Evolutionary conservation across 2,329 filamentous ascomycete species (phyloP), one percentile per base, ranked within the genome.

Genomic region (Aureobasidium leucospermi): DNA sequence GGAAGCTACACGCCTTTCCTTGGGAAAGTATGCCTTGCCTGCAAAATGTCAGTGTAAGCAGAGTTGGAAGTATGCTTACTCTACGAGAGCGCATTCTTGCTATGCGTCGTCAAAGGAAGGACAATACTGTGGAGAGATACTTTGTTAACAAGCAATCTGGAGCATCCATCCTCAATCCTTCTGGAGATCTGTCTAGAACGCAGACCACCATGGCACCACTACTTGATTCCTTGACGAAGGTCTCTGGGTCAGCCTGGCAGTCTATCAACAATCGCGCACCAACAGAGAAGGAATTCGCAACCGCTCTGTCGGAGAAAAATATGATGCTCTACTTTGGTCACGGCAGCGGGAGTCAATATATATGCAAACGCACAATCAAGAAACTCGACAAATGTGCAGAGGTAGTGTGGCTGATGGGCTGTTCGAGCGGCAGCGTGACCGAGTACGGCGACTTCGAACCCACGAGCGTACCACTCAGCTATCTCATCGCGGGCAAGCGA

Each of bases 1-100:
- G 96, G 73, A 82, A 88, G 2, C 80, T 99, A 2, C 94, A 97
- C 68, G 80, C 84, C 1, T 96, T 99, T 68, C 94, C 94, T 0
- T 99, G 95, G 94, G 94, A 99, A 70, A 96, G 90, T 0, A 76
- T 99, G 39, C 90, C 92, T 0, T 96, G 90, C 69, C 83, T 99
- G 69, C 82, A 89, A 63, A 83, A 82, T 2, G 79, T 86, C 4
- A 87, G 93, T 0, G 87, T 96, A 38, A 96, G 90, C 3, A 85
- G 94, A 11, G 85, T 99, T 28, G 91, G 93, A 6, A 96, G 91
- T 0, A 80, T 99, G 41, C 87, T 87, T 31, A 90, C 87, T 64
- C 81, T 99, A 9, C 85, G 89, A 13, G 85, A 90, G 36, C 81
- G 92, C 6, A 82, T 99, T 13, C 68, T 87, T 0, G 83, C 71